Percentiles rank a stretch among this genome's conserved stretches.
phyloP scores from a whole-genome alignment of 345 rosid species.

The Arabidopsis arenosa region DNA sequence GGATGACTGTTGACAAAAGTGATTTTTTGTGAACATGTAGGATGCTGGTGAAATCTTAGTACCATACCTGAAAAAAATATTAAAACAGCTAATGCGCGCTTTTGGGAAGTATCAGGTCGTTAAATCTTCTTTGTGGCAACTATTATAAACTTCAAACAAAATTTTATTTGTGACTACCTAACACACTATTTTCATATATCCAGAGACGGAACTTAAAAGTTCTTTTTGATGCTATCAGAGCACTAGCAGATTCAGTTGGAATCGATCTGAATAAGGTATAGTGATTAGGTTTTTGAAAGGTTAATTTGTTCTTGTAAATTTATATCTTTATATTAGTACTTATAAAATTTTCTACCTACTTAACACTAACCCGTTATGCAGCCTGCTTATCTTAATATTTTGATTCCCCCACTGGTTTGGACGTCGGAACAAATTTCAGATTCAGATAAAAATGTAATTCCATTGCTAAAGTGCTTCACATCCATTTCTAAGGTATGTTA shows the following conservation, averaged over 20 bases:
- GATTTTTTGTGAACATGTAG: constrained; percentile 51
- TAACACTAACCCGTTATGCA: constrained; percentile 49
- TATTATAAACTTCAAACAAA: constrained; percentile 12
- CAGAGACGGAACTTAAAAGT: constrained; percentile 90
- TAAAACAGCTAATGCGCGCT: constrained; percentile 91
- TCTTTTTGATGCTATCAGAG: constrained; percentile 92
- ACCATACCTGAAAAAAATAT: constrained; percentile 71
- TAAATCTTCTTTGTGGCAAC: constrained; percentile 16
- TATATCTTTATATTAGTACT: not conserved
- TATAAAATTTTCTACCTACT: not conserved
- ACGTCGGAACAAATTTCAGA: constrained; percentile 90
- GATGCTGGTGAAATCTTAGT: constrained; percentile 83
- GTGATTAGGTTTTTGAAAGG: not conserved
- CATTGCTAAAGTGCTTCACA: constrained; percentile 88
- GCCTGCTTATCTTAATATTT: constrained; percentile 70
- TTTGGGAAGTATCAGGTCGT: constrained; percentile 93
- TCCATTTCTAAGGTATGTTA: constrained; percentile 78
- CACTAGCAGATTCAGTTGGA: constrained; percentile 92
- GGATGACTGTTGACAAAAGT: constrained; percentile 14
- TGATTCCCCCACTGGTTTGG: constrained; percentile 88
- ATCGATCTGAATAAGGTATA: constrained; percentile 74
- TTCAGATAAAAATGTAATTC: constrained; percentile 85
- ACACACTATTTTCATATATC: constrained; percentile 30
- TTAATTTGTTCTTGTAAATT: constrained; percentile 8
- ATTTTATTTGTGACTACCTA: constrained; percentile 3